These are phyloP conservation scores for Miamiensis avidus DNA, from an alignment of 169 alveolate species.

Conservation along the genomic window DNA sequence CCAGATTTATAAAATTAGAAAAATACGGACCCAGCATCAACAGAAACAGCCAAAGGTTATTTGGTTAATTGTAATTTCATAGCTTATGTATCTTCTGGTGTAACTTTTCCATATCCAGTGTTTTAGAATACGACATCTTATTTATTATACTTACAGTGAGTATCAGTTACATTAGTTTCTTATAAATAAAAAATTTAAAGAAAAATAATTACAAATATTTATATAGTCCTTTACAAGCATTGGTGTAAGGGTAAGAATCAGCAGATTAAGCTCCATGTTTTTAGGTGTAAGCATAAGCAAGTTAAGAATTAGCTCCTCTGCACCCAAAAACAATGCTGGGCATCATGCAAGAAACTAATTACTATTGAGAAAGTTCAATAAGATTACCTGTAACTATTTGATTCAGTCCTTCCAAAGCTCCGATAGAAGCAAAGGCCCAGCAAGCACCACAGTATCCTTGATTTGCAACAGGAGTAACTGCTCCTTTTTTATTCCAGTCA, in stretches of 20 bases:
- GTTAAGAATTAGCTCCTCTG: not conserved
- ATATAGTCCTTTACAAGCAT: not conserved
- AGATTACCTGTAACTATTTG: not conserved
- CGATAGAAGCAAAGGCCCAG: conserved; percentile 37
- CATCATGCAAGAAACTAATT: conserved; percentile 29
- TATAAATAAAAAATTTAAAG: not conserved
- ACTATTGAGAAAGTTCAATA: conserved; percentile 25
- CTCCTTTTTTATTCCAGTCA: conserved; percentile 29
- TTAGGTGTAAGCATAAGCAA: not conserved
- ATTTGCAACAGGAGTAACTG: not conserved
- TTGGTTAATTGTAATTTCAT: not conserved
- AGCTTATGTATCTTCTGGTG: not conserved
- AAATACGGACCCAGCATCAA: not conserved
- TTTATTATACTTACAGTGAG: not conserved
- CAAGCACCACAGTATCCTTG: conserved; percentile 50
- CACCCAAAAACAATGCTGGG: not conserved
- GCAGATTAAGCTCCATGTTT: not conserved
- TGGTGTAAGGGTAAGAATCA: not conserved
- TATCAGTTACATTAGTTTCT: not conserved
- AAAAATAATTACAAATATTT: not conserved
- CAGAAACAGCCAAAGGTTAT: conserved; percentile 1
- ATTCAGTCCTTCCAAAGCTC: conserved; percentile 38
- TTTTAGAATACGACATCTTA: not conserved
- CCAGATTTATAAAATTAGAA: not conserved
- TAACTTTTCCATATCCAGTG: not conserved